Base-by-base conservation (phyloP, 768 basidiomycete species). In the Lactarius vividus region DNA sequence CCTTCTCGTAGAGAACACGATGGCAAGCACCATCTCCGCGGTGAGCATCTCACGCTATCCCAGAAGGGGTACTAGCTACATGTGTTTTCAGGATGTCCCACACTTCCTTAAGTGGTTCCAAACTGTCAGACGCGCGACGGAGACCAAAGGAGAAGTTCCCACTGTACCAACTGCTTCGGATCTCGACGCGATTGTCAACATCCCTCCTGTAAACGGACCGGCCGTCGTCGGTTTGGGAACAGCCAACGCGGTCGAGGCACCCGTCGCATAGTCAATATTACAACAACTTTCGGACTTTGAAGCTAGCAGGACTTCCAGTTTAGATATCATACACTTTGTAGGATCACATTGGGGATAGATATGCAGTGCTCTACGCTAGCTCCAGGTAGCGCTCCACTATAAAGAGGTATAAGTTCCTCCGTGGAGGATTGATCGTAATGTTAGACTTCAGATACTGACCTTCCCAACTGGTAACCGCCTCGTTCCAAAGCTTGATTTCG, bases 391-490 rank as follows among this genome's bases (percentile, higher is more conserved):
- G 84, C 71, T 92, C 91, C 70, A 93, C 91, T 93, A 26, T 8
- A 46, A 49, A 18, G 13, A 16, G 13, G 23, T 28, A 35, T 66
- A 39, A 68, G 57, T 64, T n/a, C 59, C 39, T 26, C 60, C 20
- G 40, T 3, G 39, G 28, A 15, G 31, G 28, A 52, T 15, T 40
- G 33, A 37, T 15, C 4, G 9, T 10, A 40, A 6, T 28, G 7
- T 28, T 16, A 42, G 23, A 31, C 40, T 52, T 42, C 26, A n/a
- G 44, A 54, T 23, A 71, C 86, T 71, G 71, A 93, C 94, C 85
- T 84, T 96, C 96, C 95, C 93, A 98, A 74, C 85, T 89, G 13
- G 96, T 97, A 44, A 96, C 94, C 2, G 94, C 92, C 71, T 88
- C 84, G 70, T 94, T 90, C 89, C 92, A 96, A 29, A 91, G 72